These are phyloP conservation scores for Epichloe uncinata DNA, from an alignment of 2,329 filamentous ascomycete species.

Conservation along the genomic window DNA sequence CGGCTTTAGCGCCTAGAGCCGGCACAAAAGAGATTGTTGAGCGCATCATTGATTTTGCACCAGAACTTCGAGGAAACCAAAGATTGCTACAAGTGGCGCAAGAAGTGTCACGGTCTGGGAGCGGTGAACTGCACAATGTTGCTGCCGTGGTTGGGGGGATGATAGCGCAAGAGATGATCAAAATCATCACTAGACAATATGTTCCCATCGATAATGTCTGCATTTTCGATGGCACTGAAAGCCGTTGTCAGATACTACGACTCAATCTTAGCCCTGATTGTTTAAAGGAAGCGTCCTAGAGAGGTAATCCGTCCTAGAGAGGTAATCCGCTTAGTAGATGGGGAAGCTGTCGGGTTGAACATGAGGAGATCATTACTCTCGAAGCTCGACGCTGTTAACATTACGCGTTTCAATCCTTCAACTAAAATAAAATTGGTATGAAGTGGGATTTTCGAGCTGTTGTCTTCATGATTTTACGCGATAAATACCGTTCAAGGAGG, in stretches of 20 bases:
- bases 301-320: too few relatives aligned
- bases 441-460: too few relatives aligned
- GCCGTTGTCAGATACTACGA: constrained; percentile 45
- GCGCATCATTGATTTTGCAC: constrained; percentile 28
- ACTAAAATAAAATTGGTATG: too few relatives aligned
- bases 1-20: constrained; percentile 29
- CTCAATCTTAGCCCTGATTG: constrained; percentile 15
- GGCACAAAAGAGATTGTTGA: constrained; percentile 41
- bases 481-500: too few relatives aligned
- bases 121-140: constrained; percentile 85
- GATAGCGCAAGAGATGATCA: constrained; percentile 94
- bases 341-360: too few relatives aligned
- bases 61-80: constrained; percentile 34
- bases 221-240: constrained; percentile 55
- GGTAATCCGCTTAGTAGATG: too few relatives aligned
- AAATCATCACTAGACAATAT: constrained; percentile 65
- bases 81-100: constrained; percentile 41
- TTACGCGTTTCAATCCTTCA: too few relatives aligned
- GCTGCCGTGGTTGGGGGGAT: constrained; percentile 73
- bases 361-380: too few relatives aligned
- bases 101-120: constrained; percentile 63
- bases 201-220: constrained; percentile 58
- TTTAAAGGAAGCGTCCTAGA: background rate
- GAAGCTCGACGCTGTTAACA: too few relatives aligned
- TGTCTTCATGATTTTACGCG: too few relatives aligned